Percentiles rank a stretch among this genome's conserved stretches.
These are phyloP conservation scores for Puya raimondii DNA, from an alignment of 176 grass and related monocot species.

Conservation along the genomic window DNA sequence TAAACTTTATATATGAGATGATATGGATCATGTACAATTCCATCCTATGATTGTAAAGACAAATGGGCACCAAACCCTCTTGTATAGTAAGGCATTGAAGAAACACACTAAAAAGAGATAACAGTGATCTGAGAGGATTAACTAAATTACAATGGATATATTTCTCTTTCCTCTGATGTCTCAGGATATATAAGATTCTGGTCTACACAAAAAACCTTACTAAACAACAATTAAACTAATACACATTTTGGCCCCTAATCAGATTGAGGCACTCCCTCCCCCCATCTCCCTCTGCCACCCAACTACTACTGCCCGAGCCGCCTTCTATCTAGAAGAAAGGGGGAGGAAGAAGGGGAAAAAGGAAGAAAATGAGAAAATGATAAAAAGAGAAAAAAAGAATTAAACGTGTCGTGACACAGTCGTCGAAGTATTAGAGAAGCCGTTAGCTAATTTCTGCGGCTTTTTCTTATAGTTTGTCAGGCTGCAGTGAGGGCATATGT, in stretches of 20 bases:
- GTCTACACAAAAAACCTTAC: not conserved
- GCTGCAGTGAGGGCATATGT: constrained; percentile 56
- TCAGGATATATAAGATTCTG: constrained; percentile 14
- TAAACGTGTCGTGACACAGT: constrained; percentile 25
- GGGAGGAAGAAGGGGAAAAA: constrained; percentile 3
- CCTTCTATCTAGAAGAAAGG: not conserved
- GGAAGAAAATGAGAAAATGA: not conserved
- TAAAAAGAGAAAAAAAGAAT: constrained; percentile 3
- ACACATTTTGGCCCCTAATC: constrained; percentile 8
- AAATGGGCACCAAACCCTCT: too few species aligned
- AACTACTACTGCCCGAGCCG: not conserved
- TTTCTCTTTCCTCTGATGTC: not conserved
- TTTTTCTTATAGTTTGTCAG: constrained; percentile 33
- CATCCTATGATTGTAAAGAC: too few species aligned
- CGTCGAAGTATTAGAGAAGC: constrained; percentile 14
- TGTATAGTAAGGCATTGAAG: too few species aligned
- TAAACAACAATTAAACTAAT: constrained; percentile 10
- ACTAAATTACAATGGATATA: not conserved
- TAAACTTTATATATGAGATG: too few species aligned
- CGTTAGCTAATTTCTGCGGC: constrained; percentile 19
- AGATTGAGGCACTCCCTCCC: not conserved
- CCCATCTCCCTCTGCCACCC: not conserved
- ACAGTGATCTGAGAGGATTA: not conserved
- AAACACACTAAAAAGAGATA: not conserved
- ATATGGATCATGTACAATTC: too few species aligned